Conservation (phyloP, 176 grass and related monocot genomes). For the Zoysia japonica region DNA sequence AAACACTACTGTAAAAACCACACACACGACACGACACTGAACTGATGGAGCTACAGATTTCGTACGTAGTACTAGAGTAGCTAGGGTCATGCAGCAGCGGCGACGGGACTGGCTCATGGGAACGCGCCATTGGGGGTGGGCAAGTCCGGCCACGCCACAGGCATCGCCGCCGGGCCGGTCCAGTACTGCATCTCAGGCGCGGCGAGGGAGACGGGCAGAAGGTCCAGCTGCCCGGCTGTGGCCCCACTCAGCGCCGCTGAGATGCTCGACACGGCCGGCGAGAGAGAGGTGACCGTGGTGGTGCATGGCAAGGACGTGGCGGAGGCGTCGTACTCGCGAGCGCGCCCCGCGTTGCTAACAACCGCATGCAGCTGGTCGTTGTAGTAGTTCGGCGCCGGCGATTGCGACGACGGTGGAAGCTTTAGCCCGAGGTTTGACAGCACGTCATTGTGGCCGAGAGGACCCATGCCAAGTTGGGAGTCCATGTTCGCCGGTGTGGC, state of each 20-base stretch:
- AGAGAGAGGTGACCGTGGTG: slow-evolving; percentile 32
- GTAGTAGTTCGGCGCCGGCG: slow-evolving; percentile 48
- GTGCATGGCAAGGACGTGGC: slow-evolving; percentile 37
- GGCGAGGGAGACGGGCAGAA: slow-evolving; percentile 29
- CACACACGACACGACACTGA: slow-evolving; percentile 37
- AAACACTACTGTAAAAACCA: slow-evolving; percentile 34
- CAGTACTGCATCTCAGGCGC: slow-evolving; percentile 53
- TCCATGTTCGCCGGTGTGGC: slow-evolving; percentile 40
- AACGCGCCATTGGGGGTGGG: slow-evolving; percentile 56
- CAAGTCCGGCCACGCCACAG: slow-evolving; percentile 58
- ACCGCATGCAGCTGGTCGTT: slow-evolving; percentile 68
- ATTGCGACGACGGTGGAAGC: slow-evolving; percentile 23
- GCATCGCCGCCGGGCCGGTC: slow-evolving; percentile 43
- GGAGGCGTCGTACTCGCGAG: slow-evolving; percentile 26
- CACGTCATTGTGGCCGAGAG: slow-evolving; percentile 46
- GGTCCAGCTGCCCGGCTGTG: slow-evolving; percentile 37
- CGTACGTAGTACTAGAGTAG: slow-evolving; percentile 10
- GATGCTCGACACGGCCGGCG: slow-evolving; percentile 5
- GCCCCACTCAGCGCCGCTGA: slow-evolving; percentile 20
- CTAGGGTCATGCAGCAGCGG: slow-evolving; percentile 22
- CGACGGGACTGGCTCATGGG: slow-evolving; percentile 19
- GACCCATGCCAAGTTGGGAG: slow-evolving; percentile 48
- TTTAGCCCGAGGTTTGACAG: slow-evolving; percentile 46
- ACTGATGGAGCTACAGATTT: slow-evolving; percentile 31
- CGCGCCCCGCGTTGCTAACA: slow-evolving; percentile 39